Evolutionary conservation across 176 grass and related monocot species (phyloP), one percentile per base, ranked within the genome.

Genomic region (Olyra latifolia): DNA sequence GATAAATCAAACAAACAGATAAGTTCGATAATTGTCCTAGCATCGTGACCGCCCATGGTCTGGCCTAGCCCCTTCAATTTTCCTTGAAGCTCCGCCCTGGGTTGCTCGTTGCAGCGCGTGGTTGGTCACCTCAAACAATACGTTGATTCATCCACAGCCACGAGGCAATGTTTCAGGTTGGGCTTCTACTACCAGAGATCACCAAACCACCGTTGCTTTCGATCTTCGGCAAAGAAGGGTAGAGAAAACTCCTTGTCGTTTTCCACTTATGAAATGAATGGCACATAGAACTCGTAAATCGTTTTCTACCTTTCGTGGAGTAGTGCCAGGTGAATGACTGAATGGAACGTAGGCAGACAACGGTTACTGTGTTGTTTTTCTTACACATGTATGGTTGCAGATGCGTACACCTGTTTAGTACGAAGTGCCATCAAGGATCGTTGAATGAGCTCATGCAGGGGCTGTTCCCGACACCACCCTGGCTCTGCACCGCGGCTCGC

Each of bases 191-290:
- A 20, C 30, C 38, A 82, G 66, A 38, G 62, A n/a, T n/a, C n/a
- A 82, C 68, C n/a, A 8, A 29, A 5, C 43, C 19, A 62, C 39
- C 0, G 59, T 80, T 80, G 76, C 53, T 60, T 66, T 76, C 78
- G 17, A 82, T 81, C 78, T 53, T 58, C 28, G 71, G 71, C 54
- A 53, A 87, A 60, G 71, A 70, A 69, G 43, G 35, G 41, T 19
- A 9, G 22, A 17, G 17, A 9, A 74, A 81, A 81, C 42, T 75
- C 69, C 47, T 24, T 49, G 55, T 72, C 68, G 38, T 78, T 79
- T 43, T 17, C 61, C 20, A 59, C 25, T 52, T 87, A 60, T 87
- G 71, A 53, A 35, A 87, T 62, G 22, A 73, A 48, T 12, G 53
- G 4, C 41, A 59, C 16, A 64, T 10, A 43, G 14, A 47, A 45